These are phyloP conservation scores for Monilinia fructigena DNA, from an alignment of 2,329 filamentous ascomycete species.

Conservation along the genomic window DNA sequence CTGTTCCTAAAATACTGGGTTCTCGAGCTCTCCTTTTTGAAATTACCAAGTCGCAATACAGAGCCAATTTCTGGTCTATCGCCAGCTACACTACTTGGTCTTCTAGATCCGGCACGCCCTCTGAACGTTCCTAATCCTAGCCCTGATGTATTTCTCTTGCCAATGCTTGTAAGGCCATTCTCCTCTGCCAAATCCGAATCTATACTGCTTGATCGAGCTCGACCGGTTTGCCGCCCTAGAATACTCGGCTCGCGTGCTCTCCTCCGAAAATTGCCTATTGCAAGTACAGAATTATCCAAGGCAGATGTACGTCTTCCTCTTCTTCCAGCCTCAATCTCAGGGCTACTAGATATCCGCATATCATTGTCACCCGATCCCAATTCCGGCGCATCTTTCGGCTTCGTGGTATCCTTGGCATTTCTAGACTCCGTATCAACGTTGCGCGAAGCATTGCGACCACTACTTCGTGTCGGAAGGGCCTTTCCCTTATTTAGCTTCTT, in stretches of 20 bases:
- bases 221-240: slow-evolving; percentile 31
- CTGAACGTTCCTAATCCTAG: slow-evolving; percentile 39
- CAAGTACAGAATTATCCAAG: slow-evolving; percentile 44
- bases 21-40: slow-evolving; percentile 57
- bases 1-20: slow-evolving; percentile 57
- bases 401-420: not conserved
- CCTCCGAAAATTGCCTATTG: slow-evolving; percentile 54
- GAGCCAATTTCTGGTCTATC: slow-evolving; percentile 39
- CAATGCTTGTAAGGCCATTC: slow-evolving; percentile 35
- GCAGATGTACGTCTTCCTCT: slow-evolving; percentile 32
- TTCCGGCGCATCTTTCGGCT: slow-evolving; percentile 10
- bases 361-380: slow-evolving; percentile 12
- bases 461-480: slow-evolving; percentile 16
- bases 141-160: slow-evolving; percentile 34
- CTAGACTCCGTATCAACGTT: slow-evolving; percentile 2
- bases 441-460: slow-evolving; percentile 8
- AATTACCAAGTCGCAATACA: slow-evolving; percentile 54
- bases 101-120: slow-evolving; percentile 26
- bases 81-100: slow-evolving; percentile 35
- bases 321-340: slow-evolving; percentile 36
- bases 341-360: slow-evolving; percentile 34
- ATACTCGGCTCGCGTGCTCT: slow-evolving; percentile 51
- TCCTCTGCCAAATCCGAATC: slow-evolving; percentile 38
- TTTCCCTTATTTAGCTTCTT: slow-evolving; percentile 31
- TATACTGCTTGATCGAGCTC: slow-evolving; percentile 38